These are phyloP conservation scores for Stephanocyclus meneghinianus DNA, from an alignment of 352 stramenopile genomes.

Conservation along the genomic window DNA sequence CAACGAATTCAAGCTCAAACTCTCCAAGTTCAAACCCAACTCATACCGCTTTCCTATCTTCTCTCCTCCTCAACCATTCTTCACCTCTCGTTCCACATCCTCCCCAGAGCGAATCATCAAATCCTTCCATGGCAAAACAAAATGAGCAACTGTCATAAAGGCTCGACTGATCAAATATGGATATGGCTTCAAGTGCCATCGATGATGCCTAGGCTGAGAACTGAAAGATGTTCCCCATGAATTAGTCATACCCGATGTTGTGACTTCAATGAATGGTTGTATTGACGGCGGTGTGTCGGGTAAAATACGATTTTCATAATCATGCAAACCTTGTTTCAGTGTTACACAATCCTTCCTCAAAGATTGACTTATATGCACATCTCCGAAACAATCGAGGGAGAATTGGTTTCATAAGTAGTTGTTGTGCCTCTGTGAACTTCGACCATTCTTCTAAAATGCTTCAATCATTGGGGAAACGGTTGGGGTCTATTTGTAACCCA, in stretches of 20 bases:
- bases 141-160: constrained; percentile 61
- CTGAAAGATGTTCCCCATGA: constrained; percentile 85
- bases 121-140: constrained; percentile 59
- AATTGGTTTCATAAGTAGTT: constrained; percentile 86
- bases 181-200: constrained; percentile 27
- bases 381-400: constrained; percentile 90
- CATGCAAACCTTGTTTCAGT: too few species aligned
- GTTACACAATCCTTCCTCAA: constrained; percentile 90
- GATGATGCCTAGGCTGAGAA: constrained; percentile 40
- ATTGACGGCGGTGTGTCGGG: too few species aligned
- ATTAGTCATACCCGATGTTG: constrained; percentile 91
- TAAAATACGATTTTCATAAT: too few species aligned
- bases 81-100: constrained; percentile 18
- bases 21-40: constrained; percentile 90
- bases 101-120: constrained; percentile 40
- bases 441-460: constrained; percentile 87
- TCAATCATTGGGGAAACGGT: constrained; percentile 75
- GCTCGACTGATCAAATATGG: constrained; percentile 39
- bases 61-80: constrained; percentile 40
- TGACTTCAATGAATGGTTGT: constrained; percentile 80
- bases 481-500: constrained; percentile 88
- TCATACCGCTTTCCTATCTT: constrained; percentile 81
- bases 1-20: constrained; percentile 87
- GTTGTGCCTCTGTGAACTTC: constrained; percentile 85
- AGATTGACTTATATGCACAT: constrained; percentile 91